Evolutionary conservation across 2,329 filamentous ascomycete species (phyloP).

Genomic region (Fusarium sacchari): DNA sequence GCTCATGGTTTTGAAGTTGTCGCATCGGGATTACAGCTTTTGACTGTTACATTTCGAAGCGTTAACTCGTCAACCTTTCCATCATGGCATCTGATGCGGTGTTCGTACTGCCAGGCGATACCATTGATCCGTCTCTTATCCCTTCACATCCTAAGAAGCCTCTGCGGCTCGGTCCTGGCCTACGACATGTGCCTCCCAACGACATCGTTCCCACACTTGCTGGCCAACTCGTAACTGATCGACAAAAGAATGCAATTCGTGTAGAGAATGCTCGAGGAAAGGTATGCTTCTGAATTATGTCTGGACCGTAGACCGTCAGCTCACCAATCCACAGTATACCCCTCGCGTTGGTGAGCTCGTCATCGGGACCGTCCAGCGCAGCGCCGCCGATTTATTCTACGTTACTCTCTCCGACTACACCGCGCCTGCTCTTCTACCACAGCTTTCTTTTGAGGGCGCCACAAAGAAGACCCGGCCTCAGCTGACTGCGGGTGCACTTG

Average conservation of each 20-base stretch:
- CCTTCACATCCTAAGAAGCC: conserved; percentile 75
- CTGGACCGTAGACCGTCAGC: not conserved
- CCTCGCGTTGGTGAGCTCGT: conserved; percentile 86
- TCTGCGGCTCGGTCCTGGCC: conserved; percentile 83
- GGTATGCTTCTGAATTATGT: conserved; percentile 55
- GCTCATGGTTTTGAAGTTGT: conserved; percentile 29
- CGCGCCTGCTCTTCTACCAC: conserved; percentile 76
- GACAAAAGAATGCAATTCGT: conserved; percentile 80
- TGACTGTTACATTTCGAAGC: not conserved
- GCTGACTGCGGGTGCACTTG: conserved; percentile 77
- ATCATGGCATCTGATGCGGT: conserved; percentile 66
- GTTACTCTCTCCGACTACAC: conserved; percentile 77
- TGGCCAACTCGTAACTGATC: conserved; percentile 73
- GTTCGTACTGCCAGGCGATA: conserved; percentile 85
- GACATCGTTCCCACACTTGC: conserved; percentile 75
- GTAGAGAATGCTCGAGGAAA: conserved; percentile 77
- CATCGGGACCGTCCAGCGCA: conserved; percentile 84
- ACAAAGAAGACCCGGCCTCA: conserved; percentile 91
- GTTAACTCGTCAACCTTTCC: conserved; percentile 1
- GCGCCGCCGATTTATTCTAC: conserved; percentile 80
- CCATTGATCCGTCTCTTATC: conserved; percentile 71
- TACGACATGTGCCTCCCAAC: conserved; percentile 82
- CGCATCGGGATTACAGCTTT: conserved; percentile 21
- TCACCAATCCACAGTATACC: conserved; percentile 68
- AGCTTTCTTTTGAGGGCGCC: conserved; percentile 92